Evolutionary conservation across 2,329 filamentous ascomycete species (phyloP), one percentile per base, ranked within the genome.

Genomic region (Metarhizium humberi): DNA sequence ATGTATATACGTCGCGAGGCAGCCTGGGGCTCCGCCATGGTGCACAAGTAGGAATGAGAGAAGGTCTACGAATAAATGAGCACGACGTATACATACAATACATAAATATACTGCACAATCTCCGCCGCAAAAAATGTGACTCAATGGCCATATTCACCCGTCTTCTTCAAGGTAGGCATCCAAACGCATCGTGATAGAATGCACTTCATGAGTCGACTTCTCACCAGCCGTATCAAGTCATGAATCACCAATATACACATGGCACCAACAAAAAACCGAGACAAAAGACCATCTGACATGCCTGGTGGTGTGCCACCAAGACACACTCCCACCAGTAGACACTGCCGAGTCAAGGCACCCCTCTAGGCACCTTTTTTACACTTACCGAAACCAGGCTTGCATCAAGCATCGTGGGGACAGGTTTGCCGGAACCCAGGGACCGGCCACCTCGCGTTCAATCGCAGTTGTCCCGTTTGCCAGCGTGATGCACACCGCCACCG

Each of bases 291-390:
- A 48, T 48, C 45, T 48, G 45, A 48, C 45, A 30, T 48, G 45
- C 18, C n/a, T 48, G 30, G 13, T 48, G 45, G 45, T 48, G 45
- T 48, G 45, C 45, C 11, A 48, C 45, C 45, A 30, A 48, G 45
- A 30, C 45, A 48, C 43, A 10, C 18, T 34, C 32, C 32, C 32
- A 45, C 42, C 20, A 48, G 18, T 14, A 11, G 11, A 48, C 25
- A 11, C 25, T 11, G 45, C 45, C 7, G 25, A 48, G 45, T 7
- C 45, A 29, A 30, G 45, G 45, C 45, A 48, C 25, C 43, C 18
- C 36, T 34, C 30, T 25, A 55, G 53, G 53, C 53, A 55, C 18
- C 45, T 20, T 54, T 46, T 48, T 46, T 53, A 43, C 46, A 30
- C 18, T 45, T 52, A 30, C 30, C 46, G 47, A 56, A 20, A 47